A percentile compares a stretch with the other conserved stretches of the same genome.
Evolutionary conservation across 352 stramenopile genomes (phyloP).

Genomic region (Pythium biforme): DNA sequence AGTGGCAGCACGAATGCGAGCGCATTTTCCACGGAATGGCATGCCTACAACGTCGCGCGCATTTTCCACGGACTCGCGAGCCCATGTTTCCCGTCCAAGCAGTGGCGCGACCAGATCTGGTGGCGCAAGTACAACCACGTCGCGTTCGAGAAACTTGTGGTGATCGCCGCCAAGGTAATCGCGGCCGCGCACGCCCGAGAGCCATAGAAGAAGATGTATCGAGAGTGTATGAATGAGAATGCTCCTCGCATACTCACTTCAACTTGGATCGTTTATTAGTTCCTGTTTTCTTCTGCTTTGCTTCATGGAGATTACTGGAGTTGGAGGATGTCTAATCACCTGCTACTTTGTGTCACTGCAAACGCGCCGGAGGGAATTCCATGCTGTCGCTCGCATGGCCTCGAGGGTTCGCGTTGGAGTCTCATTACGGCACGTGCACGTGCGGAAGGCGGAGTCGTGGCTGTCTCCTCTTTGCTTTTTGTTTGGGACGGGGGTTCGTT

Average conservation of each 20-base stretch:
- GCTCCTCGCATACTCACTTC: neutral
- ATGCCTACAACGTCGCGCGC: conserved; percentile 66
- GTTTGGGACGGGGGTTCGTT: neutral
- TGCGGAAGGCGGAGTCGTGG: neutral
- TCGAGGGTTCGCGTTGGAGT: neutral
- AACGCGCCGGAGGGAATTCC: neutral
- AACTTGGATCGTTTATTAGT: neutral
- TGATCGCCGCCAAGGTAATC: conserved; percentile 59
- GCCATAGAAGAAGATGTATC: neutral
- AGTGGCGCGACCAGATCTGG: conserved; percentile 62
- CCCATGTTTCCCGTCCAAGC: conserved; percentile 50
- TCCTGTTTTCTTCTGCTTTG: neutral
- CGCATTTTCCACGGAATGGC: conserved; percentile 36
- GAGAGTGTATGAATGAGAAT: neutral
- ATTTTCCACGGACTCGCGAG: conserved; percentile 76
- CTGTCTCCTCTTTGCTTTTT: neutral
- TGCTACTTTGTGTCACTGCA: neutral
- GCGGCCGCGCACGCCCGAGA: neutral
- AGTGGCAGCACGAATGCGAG: neutral
- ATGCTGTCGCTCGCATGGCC: conserved; percentile 2
- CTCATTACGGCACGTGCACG: conserved; percentile 4
- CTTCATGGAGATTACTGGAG: neutral
- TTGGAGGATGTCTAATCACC: neutral
- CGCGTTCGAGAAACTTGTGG: conserved; percentile 73
- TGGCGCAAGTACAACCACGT: conserved; percentile 70